These are phyloP conservation scores for Sugiyamaella marilandica DNA, from an alignment of 805 yeast genomes.

Conservation along the genomic window DNA sequence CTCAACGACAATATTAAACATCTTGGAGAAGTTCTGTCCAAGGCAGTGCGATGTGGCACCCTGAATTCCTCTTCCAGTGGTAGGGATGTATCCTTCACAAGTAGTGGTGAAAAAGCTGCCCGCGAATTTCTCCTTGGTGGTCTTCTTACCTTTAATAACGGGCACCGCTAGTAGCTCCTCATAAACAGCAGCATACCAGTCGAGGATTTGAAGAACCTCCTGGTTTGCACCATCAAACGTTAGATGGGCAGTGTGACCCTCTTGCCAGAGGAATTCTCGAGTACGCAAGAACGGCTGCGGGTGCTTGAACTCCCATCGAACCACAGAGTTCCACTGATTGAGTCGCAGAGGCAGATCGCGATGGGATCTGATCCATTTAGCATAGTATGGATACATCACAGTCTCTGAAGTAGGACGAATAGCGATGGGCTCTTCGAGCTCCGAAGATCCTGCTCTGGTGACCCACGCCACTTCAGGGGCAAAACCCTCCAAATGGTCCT, in stretches of 20 bases:
- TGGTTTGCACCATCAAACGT: conserved; percentile 72
- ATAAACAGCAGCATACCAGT: conserved; percentile 78
- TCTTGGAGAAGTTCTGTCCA: conserved; percentile 97
- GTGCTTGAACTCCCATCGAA: conserved; percentile 99
- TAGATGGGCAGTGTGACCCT: conserved; percentile 97
- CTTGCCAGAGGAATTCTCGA: conserved; percentile 99
- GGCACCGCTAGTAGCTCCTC: conserved; percentile 96
- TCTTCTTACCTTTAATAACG: conserved; percentile 88
- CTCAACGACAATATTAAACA: conserved; percentile 95
- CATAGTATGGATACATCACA: conserved; percentile 98
- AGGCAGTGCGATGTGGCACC: conserved; percentile 98
- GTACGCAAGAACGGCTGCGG: conserved; percentile 99
- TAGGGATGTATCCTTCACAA: conserved; percentile 92
- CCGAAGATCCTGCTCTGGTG: conserved; percentile 90
- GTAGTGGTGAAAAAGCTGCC: conserved; percentile 97
- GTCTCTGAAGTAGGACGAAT: conserved; percentile 99
- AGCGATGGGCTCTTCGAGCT: conserved; percentile 96
- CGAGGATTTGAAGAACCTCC: conserved; percentile 84
- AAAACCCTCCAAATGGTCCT: conserved; percentile 97
- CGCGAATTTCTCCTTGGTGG: conserved; percentile 97
- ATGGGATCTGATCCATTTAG: conserved; percentile 98
- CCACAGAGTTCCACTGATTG: conserved; percentile 99
- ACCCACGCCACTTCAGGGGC: conserved; percentile 99
- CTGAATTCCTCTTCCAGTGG: conserved; percentile 99
- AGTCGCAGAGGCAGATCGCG: conserved; percentile 94